Evolutionary conservation across 1,284 basidiomycete genomes (phyloP).

Genomic region (Agroathelia rolfsii): DNA sequence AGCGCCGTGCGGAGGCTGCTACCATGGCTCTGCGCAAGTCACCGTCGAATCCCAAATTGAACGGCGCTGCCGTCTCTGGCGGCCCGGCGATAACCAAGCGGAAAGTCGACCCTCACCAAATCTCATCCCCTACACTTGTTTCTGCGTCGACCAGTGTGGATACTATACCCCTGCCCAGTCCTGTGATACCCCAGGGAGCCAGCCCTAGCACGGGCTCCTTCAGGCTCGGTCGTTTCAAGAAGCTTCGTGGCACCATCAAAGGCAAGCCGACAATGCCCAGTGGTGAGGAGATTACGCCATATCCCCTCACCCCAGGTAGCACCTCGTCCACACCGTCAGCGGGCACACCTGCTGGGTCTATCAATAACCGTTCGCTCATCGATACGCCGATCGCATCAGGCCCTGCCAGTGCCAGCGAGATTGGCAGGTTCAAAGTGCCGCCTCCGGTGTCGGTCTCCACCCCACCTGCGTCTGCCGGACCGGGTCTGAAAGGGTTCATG

Average conservation of each 20-base stretch:
- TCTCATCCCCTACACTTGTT: conserved; percentile 62
- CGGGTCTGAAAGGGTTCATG: conserved; percentile 71
- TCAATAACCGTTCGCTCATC: conserved; percentile 28
- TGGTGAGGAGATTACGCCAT: conserved; percentile 44
- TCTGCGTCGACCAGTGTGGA: conserved; percentile 70
- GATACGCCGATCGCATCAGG: conserved; percentile 22
- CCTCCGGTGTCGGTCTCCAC: conserved; percentile 31
- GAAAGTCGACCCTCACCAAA: conserved; percentile 59
- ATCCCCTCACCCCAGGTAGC: conserved; percentile 27
- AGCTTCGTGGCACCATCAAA: conserved; percentile 57
- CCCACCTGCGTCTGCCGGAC: conserved; percentile 60
- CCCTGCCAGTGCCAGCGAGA: conserved; percentile 39
- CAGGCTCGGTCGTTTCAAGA: too few relatives aligned
- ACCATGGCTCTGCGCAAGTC: conserved; percentile 56
- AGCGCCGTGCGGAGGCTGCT: conserved; percentile 58
- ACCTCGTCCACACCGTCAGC: conserved; percentile 22
- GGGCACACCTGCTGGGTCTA: conserved; percentile 26
- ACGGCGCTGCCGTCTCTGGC: conserved; percentile 25
- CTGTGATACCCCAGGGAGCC: too few relatives aligned
- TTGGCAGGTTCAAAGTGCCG: conserved; percentile 38
- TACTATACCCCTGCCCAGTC: conserved; percentile 53
- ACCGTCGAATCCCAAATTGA: conserved; percentile 37
- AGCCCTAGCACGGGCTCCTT: conserved; percentile 40
- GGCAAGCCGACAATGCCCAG: conserved; percentile 39
- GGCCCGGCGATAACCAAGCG: conserved; percentile 41